These are phyloP conservation scores for Xylariaceae sp. DNA, from an alignment of 2,329 filamentous ascomycete genomes.

Conservation along the genomic window DNA sequence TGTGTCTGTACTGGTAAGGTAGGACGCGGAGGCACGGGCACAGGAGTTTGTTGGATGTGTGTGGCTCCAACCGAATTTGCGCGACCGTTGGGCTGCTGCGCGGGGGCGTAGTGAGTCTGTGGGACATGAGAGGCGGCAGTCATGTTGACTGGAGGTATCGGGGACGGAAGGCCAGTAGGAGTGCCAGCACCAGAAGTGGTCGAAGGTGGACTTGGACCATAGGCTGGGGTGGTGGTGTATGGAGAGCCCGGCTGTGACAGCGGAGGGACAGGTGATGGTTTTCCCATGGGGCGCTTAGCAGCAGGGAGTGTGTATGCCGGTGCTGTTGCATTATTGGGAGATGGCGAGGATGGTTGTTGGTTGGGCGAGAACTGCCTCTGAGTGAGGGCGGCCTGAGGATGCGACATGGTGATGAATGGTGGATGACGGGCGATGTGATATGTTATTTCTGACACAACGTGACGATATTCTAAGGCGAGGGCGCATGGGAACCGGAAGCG, in stretches of 20 bases:
- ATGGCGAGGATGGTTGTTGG: slow-evolving; percentile 53
- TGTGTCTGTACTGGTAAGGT: slow-evolving; percentile 5
- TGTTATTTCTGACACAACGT: too few species aligned
- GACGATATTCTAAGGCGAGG: too few species aligned
- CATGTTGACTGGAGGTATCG: slow-evolving; percentile 26
- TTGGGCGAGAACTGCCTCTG: slow-evolving; percentile 32
- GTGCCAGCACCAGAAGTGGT: slow-evolving; percentile 33
- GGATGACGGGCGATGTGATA: not conserved
- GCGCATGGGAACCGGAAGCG: slow-evolving; percentile 1
- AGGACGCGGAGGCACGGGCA: too few species aligned
- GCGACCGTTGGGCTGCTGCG: slow-evolving; percentile 27
- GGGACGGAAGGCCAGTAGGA: slow-evolving; percentile 32
- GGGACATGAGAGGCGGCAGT: slow-evolving; percentile 13
- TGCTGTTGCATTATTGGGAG: slow-evolving; percentile 55
- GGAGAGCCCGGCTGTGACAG: slow-evolving; percentile 57
- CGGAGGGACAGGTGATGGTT: slow-evolving; percentile 64
- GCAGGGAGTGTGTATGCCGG: slow-evolving; percentile 58
- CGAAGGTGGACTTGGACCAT: slow-evolving; percentile 39
- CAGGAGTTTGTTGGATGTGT: slow-evolving; percentile 23
- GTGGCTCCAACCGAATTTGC: slow-evolving; percentile 15
- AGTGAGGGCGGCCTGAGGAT: slow-evolving; percentile 28
- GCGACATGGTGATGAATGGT: slow-evolving; percentile 22
- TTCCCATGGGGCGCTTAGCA: slow-evolving; percentile 69
- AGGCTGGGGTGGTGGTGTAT: slow-evolving; percentile 33
- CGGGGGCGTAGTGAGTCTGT: slow-evolving; percentile 32